phyloP scores from a whole-genome alignment of 257 asterid species.

The Jacaranda copaia region DNA sequence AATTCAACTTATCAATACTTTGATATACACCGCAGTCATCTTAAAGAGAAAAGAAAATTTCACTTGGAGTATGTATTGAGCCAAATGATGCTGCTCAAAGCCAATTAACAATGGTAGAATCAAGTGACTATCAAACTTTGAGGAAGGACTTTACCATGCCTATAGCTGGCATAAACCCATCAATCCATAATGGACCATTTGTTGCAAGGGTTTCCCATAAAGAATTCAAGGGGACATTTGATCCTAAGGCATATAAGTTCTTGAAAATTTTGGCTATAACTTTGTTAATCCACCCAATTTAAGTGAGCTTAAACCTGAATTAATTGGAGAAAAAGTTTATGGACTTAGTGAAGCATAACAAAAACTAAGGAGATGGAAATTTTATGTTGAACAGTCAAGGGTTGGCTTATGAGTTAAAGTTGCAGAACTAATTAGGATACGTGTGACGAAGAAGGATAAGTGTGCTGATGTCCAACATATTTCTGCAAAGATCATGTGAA shows the following conservation, averaged over 20 bases:
- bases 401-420: neutral
- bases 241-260: no score
- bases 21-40: no score
- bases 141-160: neutral
- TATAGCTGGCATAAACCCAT: neutral
- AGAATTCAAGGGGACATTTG: no score
- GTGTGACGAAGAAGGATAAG: neutral
- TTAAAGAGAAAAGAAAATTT: no score
- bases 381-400: neutral
- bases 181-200: no score
- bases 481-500: neutral
- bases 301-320: neutral
- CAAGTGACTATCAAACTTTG: neutral
- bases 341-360: neutral
- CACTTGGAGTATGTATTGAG: no score
- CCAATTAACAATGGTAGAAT: no score
- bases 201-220: no score
- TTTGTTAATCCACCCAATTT: no score
- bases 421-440: neutral
- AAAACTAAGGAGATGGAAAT: neutral
- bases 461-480: neutral
- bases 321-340: neutral
- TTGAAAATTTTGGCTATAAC: no score
- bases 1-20: no score
- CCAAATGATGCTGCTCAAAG: no score